Evolutionary conservation across 2,329 filamentous ascomycete genomes (phyloP).

Genomic region (Aspergillus fumigatus): DNA sequence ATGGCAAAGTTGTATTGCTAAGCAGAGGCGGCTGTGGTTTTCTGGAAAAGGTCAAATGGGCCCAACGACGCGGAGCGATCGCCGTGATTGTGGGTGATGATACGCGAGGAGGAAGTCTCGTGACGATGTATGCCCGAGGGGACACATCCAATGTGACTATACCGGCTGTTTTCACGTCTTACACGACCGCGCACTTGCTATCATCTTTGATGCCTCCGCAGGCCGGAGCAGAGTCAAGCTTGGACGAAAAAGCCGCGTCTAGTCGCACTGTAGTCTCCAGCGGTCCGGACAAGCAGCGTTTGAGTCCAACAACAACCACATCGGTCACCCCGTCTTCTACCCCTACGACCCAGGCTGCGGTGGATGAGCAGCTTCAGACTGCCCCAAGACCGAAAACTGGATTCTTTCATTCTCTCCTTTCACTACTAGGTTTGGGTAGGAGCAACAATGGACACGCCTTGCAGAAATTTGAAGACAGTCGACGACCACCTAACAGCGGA

Average conservation of each 20-base stretch:
- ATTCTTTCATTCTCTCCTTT: conserved; percentile 44
- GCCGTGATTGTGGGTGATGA: conserved; percentile 94
- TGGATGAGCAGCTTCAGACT: conserved; percentile 12
- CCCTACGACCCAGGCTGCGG: conserved; percentile 21
- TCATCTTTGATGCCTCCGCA: conserved; percentile 78
- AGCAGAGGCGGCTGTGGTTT: conserved; percentile 95
- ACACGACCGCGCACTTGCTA: conserved; percentile 88
- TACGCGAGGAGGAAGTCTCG: conserved; percentile 77
- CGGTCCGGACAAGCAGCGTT: conserved; percentile 17
- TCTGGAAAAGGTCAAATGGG: conserved; percentile 95
- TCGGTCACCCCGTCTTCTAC: conserved; percentile 29
- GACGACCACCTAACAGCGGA: conserved; percentile 66
- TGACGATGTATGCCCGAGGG: conserved; percentile 97
- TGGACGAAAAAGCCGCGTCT: conserved; percentile 56
- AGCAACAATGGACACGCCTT: conserved; percentile 19
- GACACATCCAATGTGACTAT: conserved; percentile 95
- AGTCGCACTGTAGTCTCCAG: conserved; percentile 35
- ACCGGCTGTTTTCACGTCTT: conserved; percentile 88
- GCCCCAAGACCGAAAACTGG: conserved; percentile 22
- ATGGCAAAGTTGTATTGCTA: conserved; percentile 85
- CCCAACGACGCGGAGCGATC: conserved; percentile 80
- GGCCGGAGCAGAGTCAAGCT: conserved; percentile 56
- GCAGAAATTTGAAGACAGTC: conserved; percentile 46
- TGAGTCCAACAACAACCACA: conserved; percentile 25
- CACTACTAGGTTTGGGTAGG: conserved; percentile 39